Percentiles rank a stretch among this genome's conserved stretches.
Conservation (phyloP, 2,329 filamentous ascomycete genomes). For the Verticillium dahliae region DNA sequence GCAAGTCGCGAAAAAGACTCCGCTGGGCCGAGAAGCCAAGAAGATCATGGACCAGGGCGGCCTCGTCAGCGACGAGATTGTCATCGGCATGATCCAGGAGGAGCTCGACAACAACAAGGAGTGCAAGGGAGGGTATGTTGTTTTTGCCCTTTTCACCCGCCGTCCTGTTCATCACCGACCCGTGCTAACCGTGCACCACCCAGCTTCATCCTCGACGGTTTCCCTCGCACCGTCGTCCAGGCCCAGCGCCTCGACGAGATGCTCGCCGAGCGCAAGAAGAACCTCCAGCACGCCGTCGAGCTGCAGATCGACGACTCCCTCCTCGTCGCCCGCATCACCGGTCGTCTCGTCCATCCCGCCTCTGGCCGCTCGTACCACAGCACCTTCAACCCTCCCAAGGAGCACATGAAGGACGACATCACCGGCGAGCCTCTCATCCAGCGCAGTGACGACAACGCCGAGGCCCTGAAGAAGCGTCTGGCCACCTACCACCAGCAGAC, state of each 20-base stretch:
- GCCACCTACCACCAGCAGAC: slow-evolving; percentile 93
- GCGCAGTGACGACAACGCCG: slow-evolving; percentile 94
- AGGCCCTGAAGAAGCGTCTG: slow-evolving; percentile 90
- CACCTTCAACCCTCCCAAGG: slow-evolving; percentile 97
- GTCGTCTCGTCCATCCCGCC: slow-evolving; percentile 89
- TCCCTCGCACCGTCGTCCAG: slow-evolving; percentile 93
- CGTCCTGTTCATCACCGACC: neutral
- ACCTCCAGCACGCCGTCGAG: slow-evolving; percentile 90
- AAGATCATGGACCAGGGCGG: slow-evolving; percentile 99
- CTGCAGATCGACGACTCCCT: slow-evolving; percentile 94
- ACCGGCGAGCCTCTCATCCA: slow-evolving; percentile 96
- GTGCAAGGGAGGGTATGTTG: slow-evolving; percentile 84
- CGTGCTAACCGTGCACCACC: neutral
- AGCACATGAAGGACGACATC: slow-evolving; percentile 88
- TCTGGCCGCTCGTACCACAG: slow-evolving; percentile 97
- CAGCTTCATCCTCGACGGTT: slow-evolving; percentile 98
- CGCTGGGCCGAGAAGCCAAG: slow-evolving; percentile 92
- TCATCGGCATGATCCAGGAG: slow-evolving; percentile 99
- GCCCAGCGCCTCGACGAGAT: slow-evolving; percentile 92
- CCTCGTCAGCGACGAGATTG: slow-evolving; percentile 96
- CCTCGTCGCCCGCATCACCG: slow-evolving; percentile 92
- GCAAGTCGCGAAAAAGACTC: slow-evolving; percentile 95
- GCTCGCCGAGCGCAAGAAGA: slow-evolving; percentile 71
- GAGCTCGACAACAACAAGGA: slow-evolving; percentile 91
- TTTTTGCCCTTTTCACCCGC: neutral